Base-by-base conservation (phyloP, 345 rosid species). In the Populus simonii region DNA sequence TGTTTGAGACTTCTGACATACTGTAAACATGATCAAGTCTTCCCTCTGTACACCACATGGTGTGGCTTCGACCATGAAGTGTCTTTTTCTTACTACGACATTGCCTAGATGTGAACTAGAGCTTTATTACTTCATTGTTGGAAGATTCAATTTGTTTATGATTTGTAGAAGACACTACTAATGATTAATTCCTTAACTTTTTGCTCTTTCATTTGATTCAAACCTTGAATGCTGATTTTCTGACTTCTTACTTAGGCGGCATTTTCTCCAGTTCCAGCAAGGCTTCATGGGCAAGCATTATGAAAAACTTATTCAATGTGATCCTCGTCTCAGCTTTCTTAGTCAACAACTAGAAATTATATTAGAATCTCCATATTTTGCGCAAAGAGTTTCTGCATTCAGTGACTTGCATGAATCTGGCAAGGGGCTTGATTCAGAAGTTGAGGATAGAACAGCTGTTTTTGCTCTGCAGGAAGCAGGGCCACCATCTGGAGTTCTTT, bases 281-380 rank as follows among this genome's bases (percentile, higher is more conserved):
- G 99, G 98, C 72, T 81, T 92, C 75, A 80, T 95, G 76, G 89
- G 86, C 83, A 95, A 87, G 79, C 99, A 95, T 88, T 91, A 91
- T 16, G 99, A 95, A 78, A 95, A 95, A 85, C 97, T 95, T 45
- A 89, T 95, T 78, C 99, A 95, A 51, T 95, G 99, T 80, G 99
- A 95, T 79, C 85, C 86, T 85, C 93, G 98, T 22, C 87, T 95
- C 74, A 90, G 86, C 83, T 90, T 87, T 79, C 84, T 95, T 70
- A 93, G 99, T 86, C 86, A 53, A 74, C 94, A 92, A 84, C 92
- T 91, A 0, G 76, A 68, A 74, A 59, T 68, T 74, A 10, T 69
- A 35, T 69, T 69, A 51, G 74, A 74, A 43, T 18, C 49, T 63
- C 57, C 62, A 23, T 74, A 62, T 16, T 55, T 51, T 66, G 74